These are phyloP conservation scores for Chlamydomonas sp. DNA, from an alignment of 139 green algal species.

Conservation along the genomic window DNA sequence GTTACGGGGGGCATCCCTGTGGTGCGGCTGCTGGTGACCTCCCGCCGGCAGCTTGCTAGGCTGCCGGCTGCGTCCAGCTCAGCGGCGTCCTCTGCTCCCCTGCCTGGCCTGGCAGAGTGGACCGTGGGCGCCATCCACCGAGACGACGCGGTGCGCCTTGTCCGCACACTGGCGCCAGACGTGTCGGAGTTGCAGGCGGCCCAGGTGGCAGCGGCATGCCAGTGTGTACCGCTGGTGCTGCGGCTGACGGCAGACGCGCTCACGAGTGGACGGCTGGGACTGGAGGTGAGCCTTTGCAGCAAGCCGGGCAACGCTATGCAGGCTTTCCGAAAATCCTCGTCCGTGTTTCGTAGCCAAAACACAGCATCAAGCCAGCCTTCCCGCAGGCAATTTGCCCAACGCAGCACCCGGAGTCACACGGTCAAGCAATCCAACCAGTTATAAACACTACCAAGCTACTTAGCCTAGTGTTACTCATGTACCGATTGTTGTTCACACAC, in stretches of 20 bases:
- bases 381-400: no score
- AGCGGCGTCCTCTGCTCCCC: background rate
- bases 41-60: background rate
- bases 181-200: constrained; percentile 3
- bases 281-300: no score
- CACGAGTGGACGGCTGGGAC: no score
- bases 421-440: no score
- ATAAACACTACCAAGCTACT: no score
- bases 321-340: no score
- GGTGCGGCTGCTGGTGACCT: constrained; percentile 29
- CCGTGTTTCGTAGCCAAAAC: no score
- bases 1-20: background rate
- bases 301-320: no score
- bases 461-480: no score
- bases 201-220: background rate
- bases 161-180: background rate
- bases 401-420: no score
- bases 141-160: background rate
- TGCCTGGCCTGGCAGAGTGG: background rate
- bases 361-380: no score
- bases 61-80: background rate
- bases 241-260: constrained; percentile 14
- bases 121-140: background rate
- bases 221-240: constrained; percentile 34
- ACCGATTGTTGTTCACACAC: no score